phyloP scores from a whole-genome alignment of 2,329 filamentous ascomycete species.

The Trichoderma oligosporum region DNA sequence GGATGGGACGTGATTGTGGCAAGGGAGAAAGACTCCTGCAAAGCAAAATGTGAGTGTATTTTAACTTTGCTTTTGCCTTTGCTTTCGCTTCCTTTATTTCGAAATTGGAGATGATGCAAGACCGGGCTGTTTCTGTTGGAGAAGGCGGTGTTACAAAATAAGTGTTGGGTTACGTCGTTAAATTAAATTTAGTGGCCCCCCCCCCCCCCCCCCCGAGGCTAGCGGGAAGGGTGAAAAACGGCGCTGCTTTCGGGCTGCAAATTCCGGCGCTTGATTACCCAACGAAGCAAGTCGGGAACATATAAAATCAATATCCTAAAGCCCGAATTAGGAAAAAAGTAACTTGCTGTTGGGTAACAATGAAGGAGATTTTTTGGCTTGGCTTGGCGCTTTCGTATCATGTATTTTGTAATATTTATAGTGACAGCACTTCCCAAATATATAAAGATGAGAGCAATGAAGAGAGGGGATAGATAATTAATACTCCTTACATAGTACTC shows the following conservation, averaged over 20 bases:
- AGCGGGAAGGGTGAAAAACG: constrained; percentile 1
- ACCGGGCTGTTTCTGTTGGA: too few relatives aligned
- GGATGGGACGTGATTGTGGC: constrained; percentile 26
- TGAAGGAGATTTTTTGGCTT: background rate
- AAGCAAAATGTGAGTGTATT: background rate
- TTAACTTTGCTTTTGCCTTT: too few relatives aligned
- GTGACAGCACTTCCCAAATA: constrained; percentile 6
- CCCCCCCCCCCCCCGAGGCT: constrained; percentile 3
- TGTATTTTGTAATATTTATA: constrained; percentile 1
- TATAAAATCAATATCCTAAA: too few relatives aligned
- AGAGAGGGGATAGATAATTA: too few relatives aligned
- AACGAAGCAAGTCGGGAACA: background rate
- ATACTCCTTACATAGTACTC: background rate
- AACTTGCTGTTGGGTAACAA: background rate
- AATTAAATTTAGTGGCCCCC: constrained; percentile 17
- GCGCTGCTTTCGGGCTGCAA: constrained; percentile 16
- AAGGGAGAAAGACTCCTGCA: background rate
- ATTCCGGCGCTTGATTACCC: constrained; percentile 21
- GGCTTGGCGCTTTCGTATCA: background rate
- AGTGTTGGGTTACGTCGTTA: constrained; percentile 19
- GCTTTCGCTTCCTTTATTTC: background rate
- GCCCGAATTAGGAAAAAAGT: background rate
- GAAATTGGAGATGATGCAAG: constrained; percentile 10
- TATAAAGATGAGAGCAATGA: background rate
- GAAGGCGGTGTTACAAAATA: constrained; percentile 17